A percentile compares a stretch with the other conserved stretches of the same genome.
Conservation (phyloP, 345 rosid species). For the Cardamine chenopodiifolia region DNA sequence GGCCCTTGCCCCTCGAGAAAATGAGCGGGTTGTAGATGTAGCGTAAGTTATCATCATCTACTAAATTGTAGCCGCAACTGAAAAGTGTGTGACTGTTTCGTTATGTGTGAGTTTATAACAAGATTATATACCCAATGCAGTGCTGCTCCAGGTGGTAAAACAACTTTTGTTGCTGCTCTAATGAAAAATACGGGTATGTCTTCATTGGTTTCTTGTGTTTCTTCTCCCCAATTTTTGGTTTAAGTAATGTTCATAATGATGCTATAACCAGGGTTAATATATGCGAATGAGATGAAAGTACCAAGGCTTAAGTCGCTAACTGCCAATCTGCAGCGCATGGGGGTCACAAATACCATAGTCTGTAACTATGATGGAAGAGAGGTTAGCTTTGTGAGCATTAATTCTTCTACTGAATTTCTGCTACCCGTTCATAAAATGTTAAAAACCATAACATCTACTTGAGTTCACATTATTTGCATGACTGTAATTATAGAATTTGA, state of each 20-base stretch:
- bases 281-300: slow-evolving; percentile 89
- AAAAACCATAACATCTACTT: background rate
- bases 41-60: slow-evolving; percentile 67
- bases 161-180: slow-evolving; percentile 76
- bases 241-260: slow-evolving; percentile 21
- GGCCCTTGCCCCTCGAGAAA: slow-evolving; percentile 99
- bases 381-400: slow-evolving; percentile 51
- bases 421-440: slow-evolving; percentile 8
- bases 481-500: background rate
- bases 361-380: slow-evolving; percentile 97
- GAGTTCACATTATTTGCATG: background rate
- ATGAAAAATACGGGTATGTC: slow-evolving; percentile 85
- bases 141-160: slow-evolving; percentile 97
- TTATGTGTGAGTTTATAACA: slow-evolving; percentile 7
- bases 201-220: slow-evolving; percentile 13
- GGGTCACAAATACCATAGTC: slow-evolving; percentile 87
- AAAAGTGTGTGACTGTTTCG: background rate
- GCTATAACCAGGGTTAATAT: slow-evolving; percentile 65
- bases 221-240: background rate
- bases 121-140: slow-evolving; percentile 49
- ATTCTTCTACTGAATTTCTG: background rate
- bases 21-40: slow-evolving; percentile 86
- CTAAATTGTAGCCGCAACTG: background rate
- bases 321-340: slow-evolving; percentile 94
- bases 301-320: slow-evolving; percentile 84